Base-by-base conservation (phyloP, 2,329 filamentous ascomycete species). In the Fusarium globosum region DNA sequence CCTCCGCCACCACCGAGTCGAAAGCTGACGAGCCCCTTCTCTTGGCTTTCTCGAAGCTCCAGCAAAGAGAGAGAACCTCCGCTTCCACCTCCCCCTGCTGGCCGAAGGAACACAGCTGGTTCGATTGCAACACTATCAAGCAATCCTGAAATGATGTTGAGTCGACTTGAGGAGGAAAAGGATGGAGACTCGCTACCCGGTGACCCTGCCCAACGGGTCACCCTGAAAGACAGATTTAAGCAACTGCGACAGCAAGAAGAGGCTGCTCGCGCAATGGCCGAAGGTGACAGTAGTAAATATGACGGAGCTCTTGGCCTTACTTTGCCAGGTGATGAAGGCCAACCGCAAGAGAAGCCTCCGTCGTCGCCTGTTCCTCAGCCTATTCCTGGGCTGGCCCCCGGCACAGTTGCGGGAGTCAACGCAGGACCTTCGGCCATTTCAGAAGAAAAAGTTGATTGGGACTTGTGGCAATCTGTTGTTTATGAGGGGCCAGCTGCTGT, bases 401-500 rank as follows among this genome's bases (percentile, higher is more conserved):
- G 95, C 4, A 98, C 95, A 4, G 94, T 93, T 13, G 92, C 94
- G 16, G 95, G 96, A 11, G 90, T 95, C 46, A 92, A 92, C 30
- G 91, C 92, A 28, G 93, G 93, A 2, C 93, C 93, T 14, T 92
- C 94, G 7, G 90, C 91, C 28, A 87, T 91, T 71, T 83, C 85
- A 20, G 93, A 95, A 78, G 86, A 87, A 21, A 92, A 94, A 30
- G 96, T 99, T n/a, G 95, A 99, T 80, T 99, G 96, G 96, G 96
- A 99, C 82, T 85, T 99, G 43, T 99, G 96, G 96, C 96, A 99
- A 80, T 91, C 93, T 30, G 93, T 99, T 8, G 96, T 99, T 39
- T 97, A 98, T 75, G 94, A 98, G 84, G 96, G 96, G 0, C 95
- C 95, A 21, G 91, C 94, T 35, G 96, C 94, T 15, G 93, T 98